A percentile compares a stretch with the other conserved stretches of the same genome.
These are phyloP conservation scores for Besnoitia besnoiti DNA, from an alignment of 169 alveolate genomes.

Conservation along the genomic window DNA sequence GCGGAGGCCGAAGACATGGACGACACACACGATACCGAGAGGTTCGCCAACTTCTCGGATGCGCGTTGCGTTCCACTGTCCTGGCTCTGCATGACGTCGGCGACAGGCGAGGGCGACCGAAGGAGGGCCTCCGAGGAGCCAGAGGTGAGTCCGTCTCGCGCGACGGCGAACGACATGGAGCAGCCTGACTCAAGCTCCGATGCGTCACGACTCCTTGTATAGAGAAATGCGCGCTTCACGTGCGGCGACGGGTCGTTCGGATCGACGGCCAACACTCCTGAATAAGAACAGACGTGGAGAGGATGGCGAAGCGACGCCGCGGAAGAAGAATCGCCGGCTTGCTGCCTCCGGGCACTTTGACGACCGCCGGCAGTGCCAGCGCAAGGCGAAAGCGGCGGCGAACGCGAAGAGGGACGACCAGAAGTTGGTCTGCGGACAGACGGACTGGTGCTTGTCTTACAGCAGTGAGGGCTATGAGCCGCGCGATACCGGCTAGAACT, in stretches of 20 bases:
- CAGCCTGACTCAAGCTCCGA: not conserved
- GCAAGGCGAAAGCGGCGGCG: no score
- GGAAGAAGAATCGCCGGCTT: no score
- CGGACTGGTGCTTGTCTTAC: no score
- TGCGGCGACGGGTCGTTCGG: slow-evolving; percentile 24
- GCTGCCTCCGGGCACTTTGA: no score
- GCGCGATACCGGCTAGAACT: no score
- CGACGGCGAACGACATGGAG: not conserved
- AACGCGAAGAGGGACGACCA: no score
- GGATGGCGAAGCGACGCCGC: not conserved
- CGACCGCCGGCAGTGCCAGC: no score
- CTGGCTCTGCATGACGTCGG: not conserved
- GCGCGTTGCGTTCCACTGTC: not conserved
- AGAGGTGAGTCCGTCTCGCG: no score
- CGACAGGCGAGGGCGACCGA: not conserved
- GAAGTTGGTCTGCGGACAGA: no score
- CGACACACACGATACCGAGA: no score
- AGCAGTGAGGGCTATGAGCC: no score
- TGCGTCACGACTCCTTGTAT: not conserved
- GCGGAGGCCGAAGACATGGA: not conserved
- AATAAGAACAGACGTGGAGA: not conserved
- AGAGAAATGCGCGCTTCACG: not conserved
- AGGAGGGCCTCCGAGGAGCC: not conserved
- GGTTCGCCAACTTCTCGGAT: no score
- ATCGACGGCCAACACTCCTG: not conserved